These are phyloP conservation scores for Hibiscus mutabilis DNA, from an alignment of 345 rosid species.

Conservation along the genomic window DNA sequence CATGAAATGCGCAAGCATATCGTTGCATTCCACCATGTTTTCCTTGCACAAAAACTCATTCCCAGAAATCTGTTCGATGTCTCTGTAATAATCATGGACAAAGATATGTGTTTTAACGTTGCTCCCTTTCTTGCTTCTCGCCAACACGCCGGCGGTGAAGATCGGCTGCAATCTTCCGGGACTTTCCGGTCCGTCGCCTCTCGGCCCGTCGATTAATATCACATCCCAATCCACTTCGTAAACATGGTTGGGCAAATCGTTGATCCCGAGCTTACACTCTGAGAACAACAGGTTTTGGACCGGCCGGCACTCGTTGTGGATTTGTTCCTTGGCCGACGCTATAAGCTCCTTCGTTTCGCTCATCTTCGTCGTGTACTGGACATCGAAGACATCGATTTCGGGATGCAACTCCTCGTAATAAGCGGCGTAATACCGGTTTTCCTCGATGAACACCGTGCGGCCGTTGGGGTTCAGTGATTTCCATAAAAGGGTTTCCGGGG, in stretches of 20 bases:
- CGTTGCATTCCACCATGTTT: slow-evolving; percentile 60
- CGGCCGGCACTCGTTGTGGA: slow-evolving; percentile 71
- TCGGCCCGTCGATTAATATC: slow-evolving; percentile 86
- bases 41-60: slow-evolving; percentile 84
- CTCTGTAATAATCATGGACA: slow-evolving; percentile 80
- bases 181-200: slow-evolving; percentile 62
- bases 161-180: slow-evolving; percentile 91
- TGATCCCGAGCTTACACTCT: slow-evolving; percentile 72
- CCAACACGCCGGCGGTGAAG: slow-evolving; percentile 88
- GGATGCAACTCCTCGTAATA: slow-evolving; percentile 86
- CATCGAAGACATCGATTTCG: slow-evolving; percentile 83
- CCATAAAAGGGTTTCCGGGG: slow-evolving; percentile 95
- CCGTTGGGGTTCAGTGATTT: slow-evolving; percentile 83
- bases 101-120: slow-evolving; percentile 72
- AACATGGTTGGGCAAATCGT: slow-evolving; percentile 88
- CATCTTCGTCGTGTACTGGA: slow-evolving; percentile 82
- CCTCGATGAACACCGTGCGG: slow-evolving; percentile 80
- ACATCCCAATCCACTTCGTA: slow-evolving; percentile 97
- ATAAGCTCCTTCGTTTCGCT: slow-evolving; percentile 56
- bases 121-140: slow-evolving; percentile 75
- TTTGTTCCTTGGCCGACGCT: slow-evolving; percentile 45
- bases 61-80: slow-evolving; percentile 65
- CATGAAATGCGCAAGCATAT: slow-evolving; percentile 78
- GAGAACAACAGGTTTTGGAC: slow-evolving; percentile 90
- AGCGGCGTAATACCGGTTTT: slow-evolving; percentile 90